Base-by-base conservation (phyloP, 352 stramenopile genomes). In the Phytophthora sp. region DNA sequence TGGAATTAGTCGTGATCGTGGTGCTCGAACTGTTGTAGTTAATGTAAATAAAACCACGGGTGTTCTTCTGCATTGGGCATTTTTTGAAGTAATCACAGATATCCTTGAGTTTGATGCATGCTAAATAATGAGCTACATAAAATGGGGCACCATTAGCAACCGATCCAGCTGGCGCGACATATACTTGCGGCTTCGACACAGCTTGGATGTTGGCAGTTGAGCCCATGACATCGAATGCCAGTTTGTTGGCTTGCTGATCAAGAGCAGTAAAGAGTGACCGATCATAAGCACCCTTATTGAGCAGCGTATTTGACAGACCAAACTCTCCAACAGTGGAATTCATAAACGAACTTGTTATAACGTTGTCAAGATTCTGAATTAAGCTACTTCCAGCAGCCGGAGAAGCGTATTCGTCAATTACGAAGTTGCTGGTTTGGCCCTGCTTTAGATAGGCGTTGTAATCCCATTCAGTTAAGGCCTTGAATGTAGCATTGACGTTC, bases 21-120 rank as follows among this genome's bases (percentile, higher is more conserved):
- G 45, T 41, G 4, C 3, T 5, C 6, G 45, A 53, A 18, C 45
- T 53, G 12, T 30, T 53, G 30, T 42, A 53, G 45, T 48, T 57
- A 6, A 57, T 24, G 17, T 41, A 48, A 21, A 53, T 42, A 13
- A 42, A 53, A 5, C 45, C 49, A 8, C n/a, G 3, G 0, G 24
- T 27, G n/a, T 57, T 62, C 54, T 62, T 62, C 8, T 54, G 30
- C 41, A 54, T 62, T 21, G 41, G 31, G 1, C 42, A 54, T 20
- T n/a, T n/a, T n/a, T n/a, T n/a, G n/a, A n/a, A n/a, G n/a, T n/a
- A n/a, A n/a, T n/a, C n/a, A n/a, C 15, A 23, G 8, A 42, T 43
- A 32, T 35, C 30, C 2, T 13, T 10, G 5, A 45, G 30, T 7
- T 20, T 39, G 9, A 54, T 32, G 4, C 28, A 42, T 1, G 45